Evolutionary conservation across 768 basidiomycete species (phyloP).

Genomic region (Agaricus bisporus): DNA sequence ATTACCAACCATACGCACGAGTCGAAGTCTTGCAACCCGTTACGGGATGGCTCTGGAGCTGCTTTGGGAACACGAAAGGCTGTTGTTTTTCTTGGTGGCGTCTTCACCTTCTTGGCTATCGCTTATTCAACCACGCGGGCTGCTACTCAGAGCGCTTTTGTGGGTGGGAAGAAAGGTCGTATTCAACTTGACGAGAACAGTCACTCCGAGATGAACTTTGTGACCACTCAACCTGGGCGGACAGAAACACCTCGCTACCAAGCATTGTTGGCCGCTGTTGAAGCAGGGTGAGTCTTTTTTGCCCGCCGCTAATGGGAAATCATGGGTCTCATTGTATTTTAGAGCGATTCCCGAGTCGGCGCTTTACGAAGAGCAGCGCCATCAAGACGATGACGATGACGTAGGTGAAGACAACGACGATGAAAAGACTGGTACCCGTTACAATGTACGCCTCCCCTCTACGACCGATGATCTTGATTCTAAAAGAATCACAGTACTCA

Average conservation of each 20-base stretch:
- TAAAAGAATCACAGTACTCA: slow-evolving; percentile 59
- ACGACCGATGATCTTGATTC: not conserved
- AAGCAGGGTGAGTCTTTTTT: slow-evolving; percentile 67
- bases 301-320: not conserved
- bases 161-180: slow-evolving; percentile 63
- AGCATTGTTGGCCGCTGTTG: slow-evolving; percentile 90
- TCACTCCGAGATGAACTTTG: slow-evolving; percentile 67
- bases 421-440: slow-evolving; percentile 88
- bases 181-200: slow-evolving; percentile 57
- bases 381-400: slow-evolving; percentile 65
- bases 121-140: slow-evolving; percentile 96
- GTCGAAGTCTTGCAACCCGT: slow-evolving; percentile 75
- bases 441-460: slow-evolving; percentile 62
- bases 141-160: slow-evolving; percentile 91
- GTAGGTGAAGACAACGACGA: slow-evolving; percentile 81
- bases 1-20: slow-evolving; percentile 87
- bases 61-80: slow-evolving; percentile 67
- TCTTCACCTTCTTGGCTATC: slow-evolving; percentile 97
- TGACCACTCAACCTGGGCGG: slow-evolving; percentile 77
- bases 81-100: slow-evolving; percentile 82
- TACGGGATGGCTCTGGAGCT: slow-evolving; percentile 44
- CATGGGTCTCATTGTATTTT: slow-evolving; percentile 4
- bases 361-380: slow-evolving; percentile 71
- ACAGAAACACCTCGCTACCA: slow-evolving; percentile 90
- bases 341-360: slow-evolving; percentile 94